Percentiles rank a stretch among this genome's conserved stretches.
These are phyloP conservation scores for Fusarium veterinarium DNA, from an alignment of 2,329 filamentous ascomycete species.

Conservation along the genomic window DNA sequence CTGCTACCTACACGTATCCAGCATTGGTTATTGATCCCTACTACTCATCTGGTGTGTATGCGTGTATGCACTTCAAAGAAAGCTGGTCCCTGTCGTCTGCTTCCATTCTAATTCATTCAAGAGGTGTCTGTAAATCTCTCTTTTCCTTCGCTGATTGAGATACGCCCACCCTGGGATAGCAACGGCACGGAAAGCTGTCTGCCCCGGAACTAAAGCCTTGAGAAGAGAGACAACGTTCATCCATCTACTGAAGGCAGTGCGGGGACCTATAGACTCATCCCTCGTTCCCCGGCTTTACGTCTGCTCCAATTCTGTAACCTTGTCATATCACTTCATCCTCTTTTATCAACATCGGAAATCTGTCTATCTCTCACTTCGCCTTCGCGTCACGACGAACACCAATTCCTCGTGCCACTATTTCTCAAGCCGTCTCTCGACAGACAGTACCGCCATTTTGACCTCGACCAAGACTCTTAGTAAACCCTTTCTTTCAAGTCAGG, in stretches of 20 bases:
- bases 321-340: constrained; percentile 37
- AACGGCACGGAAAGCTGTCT: constrained; percentile 38
- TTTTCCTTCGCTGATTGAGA: constrained; percentile 38
- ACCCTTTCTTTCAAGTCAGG: constrained; percentile 7
- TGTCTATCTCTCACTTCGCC: constrained; percentile 16
- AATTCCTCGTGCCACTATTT: constrained; percentile 1
- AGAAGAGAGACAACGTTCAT: constrained; percentile 46
- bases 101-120: constrained; percentile 39
- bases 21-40: constrained; percentile 43
- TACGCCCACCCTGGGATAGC: constrained; percentile 38
- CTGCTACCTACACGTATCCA: constrained; percentile 24
- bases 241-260: constrained; percentile 32
- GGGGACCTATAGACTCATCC: constrained; percentile 39
- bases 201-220: constrained; percentile 34
- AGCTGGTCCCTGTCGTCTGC: constrained; percentile 34
- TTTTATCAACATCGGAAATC: constrained; percentile 33
- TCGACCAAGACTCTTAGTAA: constrained; percentile 4
- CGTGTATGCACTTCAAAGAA: constrained; percentile 36
- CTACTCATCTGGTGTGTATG: constrained; percentile 34
- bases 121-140: constrained; percentile 28
- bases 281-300: constrained; percentile 36
- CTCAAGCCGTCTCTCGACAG: constrained; percentile 7
- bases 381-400: constrained; percentile 5
- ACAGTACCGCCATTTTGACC: background rate
- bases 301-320: constrained; percentile 40